phyloP scores from a whole-genome alignment of 1,284 basidiomycete genomes.

The Butyriboletus appendiculatus region DNA sequence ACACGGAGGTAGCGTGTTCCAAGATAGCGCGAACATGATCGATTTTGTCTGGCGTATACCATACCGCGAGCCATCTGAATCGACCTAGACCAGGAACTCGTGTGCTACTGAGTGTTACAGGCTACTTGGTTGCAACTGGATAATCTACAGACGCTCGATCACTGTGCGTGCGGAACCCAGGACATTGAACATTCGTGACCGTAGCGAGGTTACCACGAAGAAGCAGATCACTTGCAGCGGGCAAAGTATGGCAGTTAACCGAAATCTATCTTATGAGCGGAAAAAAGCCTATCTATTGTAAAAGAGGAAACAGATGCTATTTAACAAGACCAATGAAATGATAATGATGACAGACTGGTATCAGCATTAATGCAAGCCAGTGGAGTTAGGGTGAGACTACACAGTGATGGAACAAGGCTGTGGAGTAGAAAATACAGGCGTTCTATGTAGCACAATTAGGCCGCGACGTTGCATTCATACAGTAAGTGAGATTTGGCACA shows the following conservation, averaged over 20 bases:
- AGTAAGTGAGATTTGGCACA: conserved; percentile 16
- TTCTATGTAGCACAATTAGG: conserved; percentile 25
- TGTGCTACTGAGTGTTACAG: not conserved
- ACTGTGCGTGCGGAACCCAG: not conserved
- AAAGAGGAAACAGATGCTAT: conserved; percentile 1
- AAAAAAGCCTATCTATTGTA: conserved; percentile 8
- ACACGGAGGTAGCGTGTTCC: not conserved
- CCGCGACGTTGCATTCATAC: conserved; percentile 15
- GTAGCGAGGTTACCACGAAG: conserved; percentile 1
- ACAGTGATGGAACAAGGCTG: conserved; percentile 4
- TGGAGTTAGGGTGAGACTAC: not conserved
- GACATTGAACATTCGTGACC: no score
- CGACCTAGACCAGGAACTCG: not conserved
- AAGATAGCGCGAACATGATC: not conserved
- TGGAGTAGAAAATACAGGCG: conserved; percentile 17
- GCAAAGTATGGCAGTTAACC: not conserved
- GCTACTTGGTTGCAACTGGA: not conserved
- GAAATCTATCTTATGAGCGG: not conserved
- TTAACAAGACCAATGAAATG: conserved; percentile 2
- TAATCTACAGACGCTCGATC: not conserved
- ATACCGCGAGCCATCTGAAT: no score
- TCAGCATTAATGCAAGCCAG: not conserved
- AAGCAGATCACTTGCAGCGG: not conserved
- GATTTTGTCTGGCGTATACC: not conserved
- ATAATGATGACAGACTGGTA: not conserved